Evolutionary conservation across 148 eudicot species (phyloP).

Genomic region (Oxyria digyna): DNA sequence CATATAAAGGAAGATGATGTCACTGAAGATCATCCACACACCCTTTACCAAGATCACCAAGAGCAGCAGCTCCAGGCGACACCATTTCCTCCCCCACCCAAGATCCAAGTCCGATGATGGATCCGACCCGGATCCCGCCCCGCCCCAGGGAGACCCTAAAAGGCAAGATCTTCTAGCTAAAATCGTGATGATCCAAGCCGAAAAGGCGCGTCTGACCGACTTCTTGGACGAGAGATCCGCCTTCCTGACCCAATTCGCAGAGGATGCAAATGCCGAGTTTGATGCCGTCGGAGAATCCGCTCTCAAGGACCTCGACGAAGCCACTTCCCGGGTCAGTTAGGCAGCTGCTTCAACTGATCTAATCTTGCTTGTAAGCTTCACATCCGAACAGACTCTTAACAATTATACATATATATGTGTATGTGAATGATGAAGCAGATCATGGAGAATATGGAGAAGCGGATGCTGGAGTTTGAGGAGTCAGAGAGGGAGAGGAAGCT

Average conservation of each 20-base stretch:
- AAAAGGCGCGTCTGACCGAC: slow-evolving; percentile 72
- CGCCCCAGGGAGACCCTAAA: slow-evolving; percentile 44
- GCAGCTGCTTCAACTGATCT: background rate
- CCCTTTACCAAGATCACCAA: slow-evolving; percentile 27
- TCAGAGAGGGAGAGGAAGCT: slow-evolving; percentile 35
- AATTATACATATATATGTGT: too few species aligned
- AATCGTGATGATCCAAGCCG: slow-evolving; percentile 73
- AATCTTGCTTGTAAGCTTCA: background rate
- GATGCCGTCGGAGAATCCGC: slow-evolving; percentile 77
- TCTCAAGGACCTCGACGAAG: slow-evolving; percentile 65
- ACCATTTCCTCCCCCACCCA: slow-evolving; percentile 20
- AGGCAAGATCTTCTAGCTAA: slow-evolving; percentile 67
- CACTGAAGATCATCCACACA: slow-evolving; percentile 42
- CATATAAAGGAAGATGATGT: slow-evolving; percentile 26
- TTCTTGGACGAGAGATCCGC: slow-evolving; percentile 67
- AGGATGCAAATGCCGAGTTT: slow-evolving; percentile 70
- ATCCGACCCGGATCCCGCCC: slow-evolving; percentile 19
- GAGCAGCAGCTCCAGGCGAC: slow-evolving; percentile 16
- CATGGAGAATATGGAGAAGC: slow-evolving; percentile 68
- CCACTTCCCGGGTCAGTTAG: slow-evolving; percentile 58
- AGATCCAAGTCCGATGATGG: slow-evolving; percentile 28
- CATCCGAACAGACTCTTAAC: too few species aligned
- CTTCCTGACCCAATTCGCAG: slow-evolving; percentile 66
- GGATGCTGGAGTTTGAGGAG: slow-evolving; percentile 84
- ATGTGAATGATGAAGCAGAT: slow-evolving; percentile 47